These are phyloP conservation scores for Psilocybe mexicana DNA, from an alignment of 1,284 basidiomycete genomes.

Conservation along the genomic window DNA sequence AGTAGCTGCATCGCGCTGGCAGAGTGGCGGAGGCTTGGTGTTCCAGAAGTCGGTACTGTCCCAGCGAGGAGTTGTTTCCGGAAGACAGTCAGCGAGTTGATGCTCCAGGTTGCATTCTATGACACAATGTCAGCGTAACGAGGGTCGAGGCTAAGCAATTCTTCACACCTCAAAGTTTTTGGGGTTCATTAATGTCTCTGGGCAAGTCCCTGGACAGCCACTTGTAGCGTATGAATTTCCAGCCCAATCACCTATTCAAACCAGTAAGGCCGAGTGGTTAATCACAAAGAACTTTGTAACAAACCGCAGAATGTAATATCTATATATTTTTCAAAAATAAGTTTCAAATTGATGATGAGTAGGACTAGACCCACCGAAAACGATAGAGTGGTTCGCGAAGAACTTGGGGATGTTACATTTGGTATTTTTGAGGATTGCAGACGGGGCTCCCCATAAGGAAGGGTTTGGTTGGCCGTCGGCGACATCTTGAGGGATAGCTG, in stretches of 20 bases:
- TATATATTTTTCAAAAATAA: no score
- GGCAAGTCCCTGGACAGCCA: conserved; percentile 77
- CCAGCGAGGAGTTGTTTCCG: conserved; percentile 31
- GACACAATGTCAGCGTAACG: not conserved
- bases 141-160: conserved; percentile 23
- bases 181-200: conserved; percentile 62
- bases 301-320: not conserved
- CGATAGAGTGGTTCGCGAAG: conserved; percentile 37
- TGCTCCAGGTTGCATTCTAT: conserved; percentile 43
- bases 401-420: conserved; percentile 59
- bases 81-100: conserved; percentile 43
- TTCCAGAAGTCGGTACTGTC: conserved; percentile 3
- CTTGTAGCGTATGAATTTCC: conserved; percentile 75
- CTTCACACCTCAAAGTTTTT: conserved; percentile 63
- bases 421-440: conserved; percentile 56
- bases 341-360: no score
- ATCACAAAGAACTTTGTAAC: not conserved
- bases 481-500: conserved; percentile 70
- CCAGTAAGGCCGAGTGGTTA: not conserved
- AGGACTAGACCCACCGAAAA: conserved; percentile 30
- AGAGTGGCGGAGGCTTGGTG: not conserved
- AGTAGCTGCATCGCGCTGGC: not conserved
- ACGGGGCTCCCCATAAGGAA: conserved; percentile 62
- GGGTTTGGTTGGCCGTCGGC: conserved; percentile 53
- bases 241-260: conserved; percentile 70